Evolutionary conservation across 2,329 filamentous ascomycete genomes (phyloP).

Genomic region (Epichloe gansuensis): DNA sequence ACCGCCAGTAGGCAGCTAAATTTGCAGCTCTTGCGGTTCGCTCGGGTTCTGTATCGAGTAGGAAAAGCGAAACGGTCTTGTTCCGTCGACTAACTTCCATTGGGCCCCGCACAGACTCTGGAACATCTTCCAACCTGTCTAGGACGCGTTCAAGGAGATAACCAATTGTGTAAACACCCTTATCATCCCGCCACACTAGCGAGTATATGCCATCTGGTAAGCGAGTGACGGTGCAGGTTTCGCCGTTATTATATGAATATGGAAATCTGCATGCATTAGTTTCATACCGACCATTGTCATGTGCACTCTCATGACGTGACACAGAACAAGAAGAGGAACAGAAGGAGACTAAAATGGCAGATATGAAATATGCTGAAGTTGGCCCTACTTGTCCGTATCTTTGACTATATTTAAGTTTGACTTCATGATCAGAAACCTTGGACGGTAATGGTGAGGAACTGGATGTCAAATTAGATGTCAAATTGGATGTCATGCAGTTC

Average conservation of each 20-base stretch:
- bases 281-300: background rate
- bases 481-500: too few relatives aligned
- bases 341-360: background rate
- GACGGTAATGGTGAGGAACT: background rate
- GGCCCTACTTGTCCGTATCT: background rate
- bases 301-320: background rate
- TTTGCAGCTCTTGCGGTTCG: background rate
- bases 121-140: constrained; percentile 33
- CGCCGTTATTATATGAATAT: constrained; percentile 51
- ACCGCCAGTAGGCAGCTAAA: constrained; percentile 44
- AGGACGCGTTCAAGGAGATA: constrained; percentile 42
- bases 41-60: constrained; percentile 40
- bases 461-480: too few relatives aligned
- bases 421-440: background rate
- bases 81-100: constrained; percentile 46
- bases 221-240: constrained; percentile 43
- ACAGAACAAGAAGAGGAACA: background rate
- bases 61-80: constrained; percentile 52
- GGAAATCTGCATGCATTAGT: constrained; percentile 50
- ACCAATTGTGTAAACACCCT: constrained; percentile 53
- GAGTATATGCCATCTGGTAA: constrained; percentile 53
- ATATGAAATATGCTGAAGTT: background rate
- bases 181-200: constrained; percentile 46
- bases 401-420: background rate
- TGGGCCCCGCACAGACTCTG: constrained; percentile 38